phyloP scores from a whole-genome alignment of 2,329 filamentous ascomycete species.

The Claviceps fusiformis region DNA sequence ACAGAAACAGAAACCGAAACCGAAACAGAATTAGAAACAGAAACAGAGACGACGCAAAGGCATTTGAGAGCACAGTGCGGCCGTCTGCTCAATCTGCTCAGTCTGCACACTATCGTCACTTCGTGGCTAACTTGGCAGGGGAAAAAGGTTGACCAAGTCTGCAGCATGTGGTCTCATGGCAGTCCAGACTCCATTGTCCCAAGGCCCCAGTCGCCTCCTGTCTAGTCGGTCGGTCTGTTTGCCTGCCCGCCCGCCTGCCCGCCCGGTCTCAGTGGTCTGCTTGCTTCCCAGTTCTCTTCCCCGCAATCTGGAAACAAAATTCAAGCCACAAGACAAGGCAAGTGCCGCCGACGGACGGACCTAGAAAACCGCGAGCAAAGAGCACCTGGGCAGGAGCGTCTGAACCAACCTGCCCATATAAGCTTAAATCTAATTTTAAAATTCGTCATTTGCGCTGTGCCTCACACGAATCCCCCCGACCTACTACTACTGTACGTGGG shows the following conservation, averaged over 20 bases:
- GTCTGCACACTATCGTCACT: not conserved
- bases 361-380: not conserved
- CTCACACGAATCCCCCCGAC: no score
- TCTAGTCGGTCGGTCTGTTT: not conserved
- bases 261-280: not conserved
- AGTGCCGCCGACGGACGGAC: not conserved
- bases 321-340: not conserved
- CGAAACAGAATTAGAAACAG: not conserved
- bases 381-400: no score
- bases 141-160: not conserved
- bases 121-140: not conserved
- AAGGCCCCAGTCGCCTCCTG: no score
- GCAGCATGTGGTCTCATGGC: not conserved
- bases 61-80: not conserved
- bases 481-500: no score
- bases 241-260: not conserved
- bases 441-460: no score
- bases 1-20: not conserved
- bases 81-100: not conserved
- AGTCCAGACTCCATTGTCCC: not conserved
- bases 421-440: no score
- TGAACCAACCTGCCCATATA: no score
- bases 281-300: not conserved
- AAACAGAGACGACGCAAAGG: not conserved
- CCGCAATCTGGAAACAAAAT: conserved; percentile 3